Evolutionary conservation across 2,329 filamentous ascomycete genomes (phyloP), one percentile per base, ranked within the genome.

Genomic region (Claviceps digitariae): DNA sequence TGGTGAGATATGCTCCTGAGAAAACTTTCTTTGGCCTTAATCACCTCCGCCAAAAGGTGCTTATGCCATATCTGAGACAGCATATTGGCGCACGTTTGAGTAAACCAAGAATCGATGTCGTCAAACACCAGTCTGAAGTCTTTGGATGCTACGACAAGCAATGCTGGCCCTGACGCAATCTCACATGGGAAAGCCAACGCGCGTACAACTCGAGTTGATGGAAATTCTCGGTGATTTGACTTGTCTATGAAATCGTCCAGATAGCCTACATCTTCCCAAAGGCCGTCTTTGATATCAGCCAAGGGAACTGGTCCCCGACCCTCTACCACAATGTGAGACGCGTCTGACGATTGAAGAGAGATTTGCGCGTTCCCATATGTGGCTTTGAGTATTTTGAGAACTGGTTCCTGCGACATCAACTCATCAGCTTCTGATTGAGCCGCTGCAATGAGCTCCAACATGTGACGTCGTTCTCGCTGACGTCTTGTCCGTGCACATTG

Each of bases 91-190:
- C 70, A 73, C 4, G 63, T 71, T 17, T 46, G 63, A 0, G 74
- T 61, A 46, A 75, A 74, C 68, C 71, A 73, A 0, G 69, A 59
- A 52, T 75, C 73, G 1, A 74, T 59, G 44, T 75, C 73, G 47
- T 75, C 73, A 49, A 74, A 74, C 4, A 75, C 67, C 1, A 63
- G 57, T 31, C 68, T 67, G n/a, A 74, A 65, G 2, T 74, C 66
- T 1, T 63, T 69, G 0, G 68, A 70, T 2, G 66, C 65, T 2
- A 74, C 65, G 0, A 71, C 62, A 0, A 75, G 60, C 0, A 66
- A 63, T 0, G 65, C 69, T 0, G 63, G 61, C 1, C 57, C 61
- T 0, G 61, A 58, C 13, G 62, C 62, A 2, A 58, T 67, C 36
- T 68, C 64, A 51, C 69, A 71, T 21, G 63, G 63, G 17, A 66